Base-by-base conservation (phyloP, 495 filamentous ascomycete genomes). In the Aspergillus carlsbadensis region DNA sequence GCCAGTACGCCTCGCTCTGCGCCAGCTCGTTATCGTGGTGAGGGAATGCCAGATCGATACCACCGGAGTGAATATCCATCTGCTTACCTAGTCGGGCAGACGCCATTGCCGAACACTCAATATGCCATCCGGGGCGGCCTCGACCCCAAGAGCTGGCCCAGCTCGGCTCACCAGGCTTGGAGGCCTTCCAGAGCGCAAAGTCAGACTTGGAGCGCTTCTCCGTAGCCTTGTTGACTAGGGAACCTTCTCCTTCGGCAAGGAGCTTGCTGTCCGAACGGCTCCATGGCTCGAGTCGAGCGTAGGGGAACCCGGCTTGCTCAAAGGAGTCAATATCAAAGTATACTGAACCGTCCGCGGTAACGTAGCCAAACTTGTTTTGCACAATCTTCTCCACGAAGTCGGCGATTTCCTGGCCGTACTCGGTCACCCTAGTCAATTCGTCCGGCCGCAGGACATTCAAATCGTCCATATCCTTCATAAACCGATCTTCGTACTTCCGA, bases 91-190 rank as follows among this genome's bases (percentile, higher is more conserved):
- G 77, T 31, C 88, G 83, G 52, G 90, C 88, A 2, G 87, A 92
- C 1, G 92, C 92, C 94, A 98, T 98, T 2, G 90, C 92, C 1
- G 89, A 94, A 83, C 94, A 98, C 75, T 98, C 93, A 58, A 98
- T 97, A 70, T 98, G 94, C 94, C 91, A 97, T 14, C 94, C 94
- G 0, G 94, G 94, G 17, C 94, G 79, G 22, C 93, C 92, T 43
- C 82, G 76, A 8, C 92, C 91, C 93, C 94, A 98, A 5, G 81
- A 81, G 61, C 86, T 91, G 10, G 84, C 73, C 94, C 94, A 98
- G 57, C 81, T 87, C 1, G 94, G 94, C 75, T 98, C 94, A 35
- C 94, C 93, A 4, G 88, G 83, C 72, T 95, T 97, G 0, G 87
- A 91, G 35, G 88, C 82, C 73, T 98, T 98, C 93, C 92, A 96